Base-by-base conservation (phyloP, 2,329 filamentous ascomycete genomes). In the Sclerotinia subarctica region DNA sequence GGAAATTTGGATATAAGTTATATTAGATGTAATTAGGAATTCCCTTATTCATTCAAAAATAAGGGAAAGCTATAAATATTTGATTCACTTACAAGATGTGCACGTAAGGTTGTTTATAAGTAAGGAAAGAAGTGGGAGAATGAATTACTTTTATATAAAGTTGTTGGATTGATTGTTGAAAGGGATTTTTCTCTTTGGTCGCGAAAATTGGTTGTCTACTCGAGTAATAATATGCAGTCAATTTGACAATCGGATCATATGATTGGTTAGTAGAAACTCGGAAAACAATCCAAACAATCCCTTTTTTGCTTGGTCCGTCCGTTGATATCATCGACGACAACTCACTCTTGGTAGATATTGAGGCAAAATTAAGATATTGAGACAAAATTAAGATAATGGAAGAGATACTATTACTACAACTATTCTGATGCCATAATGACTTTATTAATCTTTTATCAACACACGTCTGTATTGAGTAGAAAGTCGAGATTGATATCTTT, bases 191-290 rank as follows among this genome's bases (percentile, higher is more conserved):
- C 49, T 54, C 24, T 64, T 49, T 62, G 42, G 42, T 46, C 62
- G 51, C 62, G 51, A 56, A 64, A 65, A 47, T 42, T 64, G 47
- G 47, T 26, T 59, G 56, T 59, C n/a, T n/a, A n/a, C n/a, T n/a
- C n/a, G n/a, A n/a, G n/a, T n/a, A n/a, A n/a, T n/a, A n/a, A n/a
- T n/a, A n/a, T n/a, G n/a, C n/a, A n/a, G n/a, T n/a, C n/a, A n/a
- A n/a, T n/a, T n/a, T n/a, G 19, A 38, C 29, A 26, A 29, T 32
- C 2, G 29, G 24, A 8, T 32, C 11, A 19, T 32, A 47, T 47
- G 58, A 60, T 60, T 60, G 42, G 42, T 47, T 10, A 26, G 47
- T 56, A 13, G 8, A 8, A 46, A 15, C 6, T n/a, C 42, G 1
- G 24, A 47, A 60, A 60, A 60, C 57, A 60, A 60, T 60, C 38